A percentile compares a stretch with the other conserved stretches of the same genome.
These are phyloP conservation scores for Yamadazyma paraphyllophila DNA, from an alignment of 805 yeast species.

Conservation along the genomic window DNA sequence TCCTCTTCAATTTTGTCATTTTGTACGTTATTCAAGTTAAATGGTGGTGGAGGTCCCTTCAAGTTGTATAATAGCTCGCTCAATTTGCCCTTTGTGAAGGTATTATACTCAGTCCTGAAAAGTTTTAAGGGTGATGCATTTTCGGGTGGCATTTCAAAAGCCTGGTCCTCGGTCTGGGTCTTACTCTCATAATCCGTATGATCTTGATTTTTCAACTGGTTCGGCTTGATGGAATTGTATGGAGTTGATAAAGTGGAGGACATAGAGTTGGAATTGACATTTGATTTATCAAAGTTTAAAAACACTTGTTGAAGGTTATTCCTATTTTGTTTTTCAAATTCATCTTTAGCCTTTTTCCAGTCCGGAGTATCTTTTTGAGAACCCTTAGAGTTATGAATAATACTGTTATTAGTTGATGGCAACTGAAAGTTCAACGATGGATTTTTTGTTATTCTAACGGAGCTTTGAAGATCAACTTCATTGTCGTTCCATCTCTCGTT, in stretches of 20 bases:
- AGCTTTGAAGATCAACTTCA: slow-evolving; percentile 14
- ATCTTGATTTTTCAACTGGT: slow-evolving; percentile 14
- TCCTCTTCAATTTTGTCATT: slow-evolving; percentile 3
- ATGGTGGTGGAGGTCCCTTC: slow-evolving; percentile 15
- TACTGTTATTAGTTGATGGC: slow-evolving; percentile 10
- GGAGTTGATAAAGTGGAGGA: slow-evolving; percentile 41
- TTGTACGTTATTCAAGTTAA: slow-evolving; percentile 7
- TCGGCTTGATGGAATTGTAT: slow-evolving; percentile 22
- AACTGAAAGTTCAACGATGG: slow-evolving; percentile 11
- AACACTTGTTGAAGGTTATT: slow-evolving; percentile 32
- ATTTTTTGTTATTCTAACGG: slow-evolving; percentile 23
- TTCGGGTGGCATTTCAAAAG: not conserved
- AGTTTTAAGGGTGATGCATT: slow-evolving; percentile 33
- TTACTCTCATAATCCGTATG: not conserved
- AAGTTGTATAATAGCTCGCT: slow-evolving; percentile 19
- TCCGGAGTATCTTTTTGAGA: slow-evolving; percentile 24
- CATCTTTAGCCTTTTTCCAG: slow-evolving; percentile 34
- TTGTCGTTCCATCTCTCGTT: slow-evolving; percentile 30
- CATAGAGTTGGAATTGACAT: slow-evolving; percentile 18
- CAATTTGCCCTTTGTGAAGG: slow-evolving; percentile 37
- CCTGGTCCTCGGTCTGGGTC: slow-evolving; percentile 16
- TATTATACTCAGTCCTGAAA: slow-evolving; percentile 38
- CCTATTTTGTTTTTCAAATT: slow-evolving; percentile 24
- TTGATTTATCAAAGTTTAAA: slow-evolving; percentile 20
- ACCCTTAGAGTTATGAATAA: slow-evolving; percentile 13